Base-by-base conservation (phyloP, 306 rosid species). In the Hippophae gyantsensis region DNA sequence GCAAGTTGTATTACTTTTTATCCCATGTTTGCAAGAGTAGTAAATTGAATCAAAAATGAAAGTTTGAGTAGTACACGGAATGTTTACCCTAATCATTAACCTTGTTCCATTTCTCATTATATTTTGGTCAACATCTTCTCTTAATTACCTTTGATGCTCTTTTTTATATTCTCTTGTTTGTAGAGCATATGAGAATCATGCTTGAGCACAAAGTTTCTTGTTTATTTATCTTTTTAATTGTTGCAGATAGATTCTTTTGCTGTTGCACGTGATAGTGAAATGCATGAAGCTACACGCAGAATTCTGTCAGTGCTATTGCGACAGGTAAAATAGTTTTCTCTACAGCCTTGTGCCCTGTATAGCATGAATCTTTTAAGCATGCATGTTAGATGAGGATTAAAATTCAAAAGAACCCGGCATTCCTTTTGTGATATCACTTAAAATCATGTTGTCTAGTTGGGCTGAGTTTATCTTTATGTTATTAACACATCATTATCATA, bases 241-340 rank as follows among this genome's bases (percentile, higher is more conserved):
- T 54, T 54, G 42, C 78, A 83, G 94, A 69, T 89, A 42, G 96
- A 89, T 75, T 83, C 94, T 46, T 81, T 89, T 74, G 94, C 96
- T 62, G 68, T 78, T 77, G 66, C 96, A 41, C 97, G 97, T 52
- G 96, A 85, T 56, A 61, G 71, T 48, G 92, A 81, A 68, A 79
- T 87, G 85, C 96, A 87, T 70, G 97, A 90, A 85, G 94, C 95
- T 54, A 87, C 96, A 4, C 86, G 97, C 6, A 82, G 96, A 74
- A 68, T 90, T 47, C 74, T 90, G 57, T 86, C 95, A 23, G 81
- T 79, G 42, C 44, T 79, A 38, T 57, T 79, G 66, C 85, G 79
- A 55, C 89, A 83, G 85, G 89, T 83, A 38, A 57, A 47, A 60
- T 54, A 52, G 51, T 27, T 54, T 47, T 13, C 42, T 32, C 32